A percentile compares a stretch with the other conserved stretches of the same genome.
Evolutionary conservation across 768 basidiomycete species (phyloP).

Genomic region (Cubamyces sp.): DNA sequence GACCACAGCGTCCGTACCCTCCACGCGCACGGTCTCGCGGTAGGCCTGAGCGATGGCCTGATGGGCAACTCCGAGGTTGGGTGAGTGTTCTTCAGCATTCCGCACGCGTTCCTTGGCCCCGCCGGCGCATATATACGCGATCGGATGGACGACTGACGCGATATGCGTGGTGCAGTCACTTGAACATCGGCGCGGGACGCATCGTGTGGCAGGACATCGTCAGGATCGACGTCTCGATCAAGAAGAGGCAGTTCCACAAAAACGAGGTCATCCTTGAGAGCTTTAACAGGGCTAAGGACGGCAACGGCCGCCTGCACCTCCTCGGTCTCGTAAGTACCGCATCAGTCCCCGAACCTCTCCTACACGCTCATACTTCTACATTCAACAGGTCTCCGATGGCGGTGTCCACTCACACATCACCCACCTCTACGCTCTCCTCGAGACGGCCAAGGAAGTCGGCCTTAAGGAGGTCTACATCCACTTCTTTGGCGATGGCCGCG

Average conservation of each 20-base stretch:
- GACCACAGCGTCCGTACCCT: slow-evolving; percentile 74
- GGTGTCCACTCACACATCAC: slow-evolving; percentile 96
- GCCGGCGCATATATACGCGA: background rate
- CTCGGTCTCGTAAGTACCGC: slow-evolving; percentile 68
- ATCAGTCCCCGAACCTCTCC: slow-evolving; percentile 11
- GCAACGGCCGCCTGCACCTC: slow-evolving; percentile 85
- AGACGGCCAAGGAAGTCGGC: slow-evolving; percentile 83
- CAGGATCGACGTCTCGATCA: slow-evolving; percentile 89
- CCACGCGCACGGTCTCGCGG: slow-evolving; percentile 87
- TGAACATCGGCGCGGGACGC: slow-evolving; percentile 94
- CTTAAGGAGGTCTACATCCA: slow-evolving; percentile 90
- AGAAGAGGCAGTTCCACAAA: slow-evolving; percentile 86
- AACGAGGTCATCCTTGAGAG: slow-evolving; percentile 71
- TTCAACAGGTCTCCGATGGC: slow-evolving; percentile 80
- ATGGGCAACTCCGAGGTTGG: slow-evolving; percentile 99
- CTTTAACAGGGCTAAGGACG: slow-evolving; percentile 78
- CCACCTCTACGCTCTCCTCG: slow-evolving; percentile 89
- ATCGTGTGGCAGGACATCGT: slow-evolving; percentile 99
- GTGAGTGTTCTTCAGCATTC: slow-evolving; percentile 47
- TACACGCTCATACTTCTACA: background rate
- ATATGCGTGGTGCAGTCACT: slow-evolving; percentile 57
- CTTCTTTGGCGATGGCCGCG: slow-evolving; percentile 94
- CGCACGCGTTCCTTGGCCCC: background rate
- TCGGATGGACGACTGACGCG: slow-evolving; percentile 5
- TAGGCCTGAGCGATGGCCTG: slow-evolving; percentile 89